phyloP scores from a whole-genome alignment of 2,329 filamentous ascomycete species.

The Microcyclosporella mali region DNA sequence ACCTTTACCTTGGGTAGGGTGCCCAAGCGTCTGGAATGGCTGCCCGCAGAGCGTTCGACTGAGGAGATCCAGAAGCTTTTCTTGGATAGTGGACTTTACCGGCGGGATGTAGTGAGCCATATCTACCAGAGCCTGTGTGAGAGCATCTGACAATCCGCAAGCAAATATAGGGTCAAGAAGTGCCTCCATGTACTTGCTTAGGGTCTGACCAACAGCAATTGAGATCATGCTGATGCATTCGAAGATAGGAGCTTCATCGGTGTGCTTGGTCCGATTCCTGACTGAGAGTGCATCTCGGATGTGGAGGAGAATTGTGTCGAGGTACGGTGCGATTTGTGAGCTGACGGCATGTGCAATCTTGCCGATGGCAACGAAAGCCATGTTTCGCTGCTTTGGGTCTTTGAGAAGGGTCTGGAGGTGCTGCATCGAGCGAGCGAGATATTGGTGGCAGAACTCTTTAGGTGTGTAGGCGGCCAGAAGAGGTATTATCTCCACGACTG shows the following conservation, averaged over 20 bases:
- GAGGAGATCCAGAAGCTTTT: conserved; percentile 86
- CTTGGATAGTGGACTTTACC: conserved; percentile 86
- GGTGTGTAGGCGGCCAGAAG: conserved; percentile 90
- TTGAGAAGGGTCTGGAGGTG: conserved; percentile 91
- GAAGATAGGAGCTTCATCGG: conserved; percentile 72
- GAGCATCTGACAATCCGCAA: conserved; percentile 85
- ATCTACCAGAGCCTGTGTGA: conserved; percentile 92
- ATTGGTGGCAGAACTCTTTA: conserved; percentile 76
- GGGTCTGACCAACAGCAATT: conserved; percentile 86
- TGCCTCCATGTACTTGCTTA: conserved; percentile 98
- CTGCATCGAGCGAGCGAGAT: conserved; percentile 94
- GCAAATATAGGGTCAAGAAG: conserved; percentile 94
- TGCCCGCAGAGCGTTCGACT: conserved; percentile 89
- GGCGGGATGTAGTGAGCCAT: conserved; percentile 99
- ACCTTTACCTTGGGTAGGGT: conserved; percentile 77
- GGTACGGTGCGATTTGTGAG: conserved; percentile 87
- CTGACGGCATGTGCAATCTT: conserved; percentile 95
- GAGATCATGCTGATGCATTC: conserved; percentile 96
- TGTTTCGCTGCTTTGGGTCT: conserved; percentile 87
- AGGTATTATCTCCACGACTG: conserved; percentile 85
- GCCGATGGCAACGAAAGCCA: conserved; percentile 91
- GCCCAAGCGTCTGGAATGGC: conserved; percentile 85
- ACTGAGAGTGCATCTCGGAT: conserved; percentile 84
- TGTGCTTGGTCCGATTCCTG: conserved; percentile 60
- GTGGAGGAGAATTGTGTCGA: conserved; percentile 89